These are phyloP conservation scores for Polytrichum commune DNA, from an alignment of 225 moss, liverwort and hornwort genomes.

Conservation along the genomic window DNA sequence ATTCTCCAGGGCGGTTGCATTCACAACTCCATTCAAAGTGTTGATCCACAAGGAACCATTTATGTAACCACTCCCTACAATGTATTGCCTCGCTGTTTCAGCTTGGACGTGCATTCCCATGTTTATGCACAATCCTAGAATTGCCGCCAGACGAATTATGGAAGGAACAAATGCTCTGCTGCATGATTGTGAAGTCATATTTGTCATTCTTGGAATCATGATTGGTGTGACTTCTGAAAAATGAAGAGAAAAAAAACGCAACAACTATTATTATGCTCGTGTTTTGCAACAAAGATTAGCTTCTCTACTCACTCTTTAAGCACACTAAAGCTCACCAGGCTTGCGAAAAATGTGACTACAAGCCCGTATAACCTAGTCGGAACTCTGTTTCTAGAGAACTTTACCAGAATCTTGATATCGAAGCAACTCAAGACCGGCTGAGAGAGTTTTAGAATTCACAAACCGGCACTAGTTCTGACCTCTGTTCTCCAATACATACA, in stretches of 20 bases:
- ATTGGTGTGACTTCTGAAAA: not conserved
- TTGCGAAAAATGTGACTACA: too few relatives aligned
- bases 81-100: conserved; percentile 12
- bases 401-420: too few relatives aligned
- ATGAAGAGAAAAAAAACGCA: too few relatives aligned
- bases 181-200: not conserved
- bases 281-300: too few relatives aligned
- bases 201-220: conserved; percentile 17
- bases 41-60: conserved; percentile 32
- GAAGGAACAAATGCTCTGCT: not conserved
- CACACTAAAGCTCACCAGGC: too few relatives aligned
- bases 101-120: conserved; percentile 2
- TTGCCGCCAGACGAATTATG: conserved; percentile 5
- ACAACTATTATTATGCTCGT: too few relatives aligned
- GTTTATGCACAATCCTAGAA: conserved; percentile 7
- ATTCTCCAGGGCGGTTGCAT: conserved; percentile 19
- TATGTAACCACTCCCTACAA: conserved; percentile 22
- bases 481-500: conserved; percentile 87
- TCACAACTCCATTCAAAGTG: conserved; percentile 21
- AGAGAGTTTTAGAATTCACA: too few relatives aligned
- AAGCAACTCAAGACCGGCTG: too few relatives aligned
- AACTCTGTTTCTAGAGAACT: too few relatives aligned
- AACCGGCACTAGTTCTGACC: conserved; percentile 20
- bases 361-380: too few relatives aligned
- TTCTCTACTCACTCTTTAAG: too few relatives aligned